Conservation (phyloP, 306 rosid genomes). For the Psophocarpus tetragonolobus region DNA sequence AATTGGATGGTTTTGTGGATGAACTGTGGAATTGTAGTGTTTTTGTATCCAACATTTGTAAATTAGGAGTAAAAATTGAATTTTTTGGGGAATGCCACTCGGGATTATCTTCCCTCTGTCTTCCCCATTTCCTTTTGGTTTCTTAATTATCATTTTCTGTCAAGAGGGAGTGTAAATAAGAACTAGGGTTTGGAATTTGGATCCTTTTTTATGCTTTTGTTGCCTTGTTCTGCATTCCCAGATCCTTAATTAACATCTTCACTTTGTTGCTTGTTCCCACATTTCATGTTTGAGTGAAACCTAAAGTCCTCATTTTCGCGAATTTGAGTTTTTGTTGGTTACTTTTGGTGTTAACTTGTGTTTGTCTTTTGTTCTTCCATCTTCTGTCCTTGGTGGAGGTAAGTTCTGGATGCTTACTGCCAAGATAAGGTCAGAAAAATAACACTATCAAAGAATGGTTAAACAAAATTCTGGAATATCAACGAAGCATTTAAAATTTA, state of each 20-base stretch:
- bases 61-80: not conserved
- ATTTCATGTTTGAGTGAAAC: constrained; percentile 19
- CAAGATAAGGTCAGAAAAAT: not conserved
- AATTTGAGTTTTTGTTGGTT: not conserved
- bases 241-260: constrained; percentile 32
- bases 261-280: not conserved
- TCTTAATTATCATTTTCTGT: not conserved
- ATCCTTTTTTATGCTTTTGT: not conserved
- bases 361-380: constrained; percentile 12
- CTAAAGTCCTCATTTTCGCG: constrained; percentile 3
- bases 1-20: not conserved
- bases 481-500: not conserved
- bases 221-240: constrained; percentile 18
- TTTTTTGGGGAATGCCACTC: not conserved
- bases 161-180: not conserved
- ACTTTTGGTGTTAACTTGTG: constrained; percentile 9
- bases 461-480: not conserved
- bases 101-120: not conserved
- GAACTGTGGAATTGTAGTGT: not conserved
- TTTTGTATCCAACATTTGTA: not conserved
- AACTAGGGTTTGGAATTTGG: not conserved
- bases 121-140: not conserved
- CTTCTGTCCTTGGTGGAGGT: not conserved
- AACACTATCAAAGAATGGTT: not conserved
- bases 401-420: not conserved